Evolutionary conservation across 2,329 filamentous ascomycete species (phyloP).

Genomic region (Myotisia sp.): DNA sequence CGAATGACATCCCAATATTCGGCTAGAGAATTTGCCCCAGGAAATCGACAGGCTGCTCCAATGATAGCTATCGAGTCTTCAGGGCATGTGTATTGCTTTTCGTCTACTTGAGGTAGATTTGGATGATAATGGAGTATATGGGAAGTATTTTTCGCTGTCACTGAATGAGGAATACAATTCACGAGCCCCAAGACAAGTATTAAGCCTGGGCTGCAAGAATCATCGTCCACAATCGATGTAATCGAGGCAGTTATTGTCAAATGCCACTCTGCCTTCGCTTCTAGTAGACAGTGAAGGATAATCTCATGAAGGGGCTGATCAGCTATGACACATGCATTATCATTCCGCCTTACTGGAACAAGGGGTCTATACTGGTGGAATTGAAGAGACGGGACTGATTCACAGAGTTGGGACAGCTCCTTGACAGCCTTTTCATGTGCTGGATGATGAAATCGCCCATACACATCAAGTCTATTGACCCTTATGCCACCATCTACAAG

Average conservation of each 20-base stretch:
- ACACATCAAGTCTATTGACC: background rate
- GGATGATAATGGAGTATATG: background rate
- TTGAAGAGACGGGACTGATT: background rate
- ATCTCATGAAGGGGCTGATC: background rate
- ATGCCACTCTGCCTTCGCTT: background rate
- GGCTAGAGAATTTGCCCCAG: background rate
- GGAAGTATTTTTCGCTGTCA: background rate
- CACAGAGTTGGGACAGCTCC: background rate
- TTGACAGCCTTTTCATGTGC: background rate
- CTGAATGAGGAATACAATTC: background rate
- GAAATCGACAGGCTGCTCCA: constrained; percentile 3
- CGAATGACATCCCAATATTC: constrained; percentile 3
- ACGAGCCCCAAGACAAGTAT: background rate
- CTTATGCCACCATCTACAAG: constrained; percentile 1
- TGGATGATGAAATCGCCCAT: background rate
- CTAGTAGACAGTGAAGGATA: background rate
- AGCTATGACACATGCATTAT: background rate
- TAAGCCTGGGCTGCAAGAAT: background rate
- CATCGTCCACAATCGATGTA: background rate
- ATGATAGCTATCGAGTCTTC: constrained; percentile 5
- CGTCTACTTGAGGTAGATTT: background rate
- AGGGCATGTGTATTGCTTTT: background rate
- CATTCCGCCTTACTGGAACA: background rate
- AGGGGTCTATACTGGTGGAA: background rate
- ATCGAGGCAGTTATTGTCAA: background rate